Conservation (phyloP, 1,284 basidiomycete species). For the Cronartium quercuum region DNA sequence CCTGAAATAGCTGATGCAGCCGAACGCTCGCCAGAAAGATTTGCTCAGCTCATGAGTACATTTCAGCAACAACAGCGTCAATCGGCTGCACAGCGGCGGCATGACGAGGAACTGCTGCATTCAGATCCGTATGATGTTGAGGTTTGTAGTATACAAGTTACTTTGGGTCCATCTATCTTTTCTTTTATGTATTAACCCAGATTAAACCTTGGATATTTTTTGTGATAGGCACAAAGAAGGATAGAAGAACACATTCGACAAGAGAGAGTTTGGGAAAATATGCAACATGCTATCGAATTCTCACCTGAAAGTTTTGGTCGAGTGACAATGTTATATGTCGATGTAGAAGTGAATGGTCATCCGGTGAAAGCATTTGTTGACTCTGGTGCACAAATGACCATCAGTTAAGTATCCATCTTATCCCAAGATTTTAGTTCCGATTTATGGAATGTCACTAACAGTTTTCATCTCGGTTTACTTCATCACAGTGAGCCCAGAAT, state of each 20-base stretch:
- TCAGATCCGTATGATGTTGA: constrained; percentile 85
- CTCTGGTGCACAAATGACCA: constrained; percentile 91
- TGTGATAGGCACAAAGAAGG: constrained; percentile 61
- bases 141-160: constrained; percentile 45
- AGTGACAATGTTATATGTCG: constrained; percentile 85
- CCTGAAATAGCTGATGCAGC: constrained; percentile 73
- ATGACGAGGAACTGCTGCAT: constrained; percentile 54
- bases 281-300: constrained; percentile 70
- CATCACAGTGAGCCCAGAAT: constrained; percentile 77
- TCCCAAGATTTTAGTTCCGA: background rate
- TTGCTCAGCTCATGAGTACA: constrained; percentile 65
- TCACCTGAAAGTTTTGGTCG: constrained; percentile 82
- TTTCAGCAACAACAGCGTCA: constrained; percentile 59
- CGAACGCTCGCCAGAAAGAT: constrained; percentile 61
- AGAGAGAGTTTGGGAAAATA: constrained; percentile 81
- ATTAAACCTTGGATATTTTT: background rate
- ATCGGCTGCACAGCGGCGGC: constrained; percentile 54
- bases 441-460: background rate
- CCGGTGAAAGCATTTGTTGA: constrained; percentile 95
- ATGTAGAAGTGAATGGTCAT: constrained; percentile 81
- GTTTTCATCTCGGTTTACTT: constrained; percentile 13
- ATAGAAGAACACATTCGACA: constrained; percentile 92
- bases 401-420: constrained; percentile 60
- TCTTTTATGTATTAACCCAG: background rate
- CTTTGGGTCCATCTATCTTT: background rate